A percentile compares a stretch with the other conserved stretches of the same genome.
phyloP scores from a whole-genome alignment of 2,329 filamentous ascomycete species.

The Cladosporium cucumerinum region DNA sequence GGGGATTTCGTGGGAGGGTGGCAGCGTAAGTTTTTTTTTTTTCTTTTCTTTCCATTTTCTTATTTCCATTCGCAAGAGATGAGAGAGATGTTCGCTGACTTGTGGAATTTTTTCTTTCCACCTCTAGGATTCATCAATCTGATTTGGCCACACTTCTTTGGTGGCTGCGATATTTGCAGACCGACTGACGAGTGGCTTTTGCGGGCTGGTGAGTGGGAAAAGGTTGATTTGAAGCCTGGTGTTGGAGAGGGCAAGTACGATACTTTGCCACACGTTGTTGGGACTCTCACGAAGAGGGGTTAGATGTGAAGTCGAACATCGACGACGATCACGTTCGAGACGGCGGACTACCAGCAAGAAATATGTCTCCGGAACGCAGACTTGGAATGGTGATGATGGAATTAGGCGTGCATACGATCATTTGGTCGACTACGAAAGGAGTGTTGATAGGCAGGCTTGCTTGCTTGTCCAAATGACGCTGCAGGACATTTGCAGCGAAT shows the following conservation, averaged over 20 bases:
- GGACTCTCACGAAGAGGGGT: conserved; percentile 31
- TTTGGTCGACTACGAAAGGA: not conserved
- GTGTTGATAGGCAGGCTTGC: not conserved
- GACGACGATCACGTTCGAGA: not conserved
- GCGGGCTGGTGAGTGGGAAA: conserved; percentile 34
- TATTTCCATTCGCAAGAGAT: too few species aligned
- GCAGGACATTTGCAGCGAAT: not conserved
- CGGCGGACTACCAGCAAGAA: not conserved
- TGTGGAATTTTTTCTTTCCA: too few species aligned
- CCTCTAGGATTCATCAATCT: conserved; percentile 31
- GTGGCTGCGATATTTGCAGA: conserved; percentile 34
- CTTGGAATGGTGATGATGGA: not conserved
- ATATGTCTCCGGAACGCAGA: not conserved
- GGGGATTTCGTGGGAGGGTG: conserved; percentile 34
- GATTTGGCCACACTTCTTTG: conserved; percentile 36
- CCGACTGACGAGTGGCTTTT: conserved; percentile 38
- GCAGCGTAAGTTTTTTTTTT: conserved; percentile 31
- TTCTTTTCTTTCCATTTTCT: not conserved
- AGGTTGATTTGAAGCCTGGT: conserved; percentile 31
- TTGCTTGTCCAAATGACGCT: not conserved
- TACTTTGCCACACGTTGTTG: conserved; percentile 35
- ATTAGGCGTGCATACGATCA: not conserved
- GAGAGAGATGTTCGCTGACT: not conserved
- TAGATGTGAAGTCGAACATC: not conserved
- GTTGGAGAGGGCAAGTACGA: conserved; percentile 35